A percentile compares a stretch with the other conserved stretches of the same genome.
Conservation (phyloP, 2,329 filamentous ascomycete genomes). For the Colletotrichum echinochloae region DNA sequence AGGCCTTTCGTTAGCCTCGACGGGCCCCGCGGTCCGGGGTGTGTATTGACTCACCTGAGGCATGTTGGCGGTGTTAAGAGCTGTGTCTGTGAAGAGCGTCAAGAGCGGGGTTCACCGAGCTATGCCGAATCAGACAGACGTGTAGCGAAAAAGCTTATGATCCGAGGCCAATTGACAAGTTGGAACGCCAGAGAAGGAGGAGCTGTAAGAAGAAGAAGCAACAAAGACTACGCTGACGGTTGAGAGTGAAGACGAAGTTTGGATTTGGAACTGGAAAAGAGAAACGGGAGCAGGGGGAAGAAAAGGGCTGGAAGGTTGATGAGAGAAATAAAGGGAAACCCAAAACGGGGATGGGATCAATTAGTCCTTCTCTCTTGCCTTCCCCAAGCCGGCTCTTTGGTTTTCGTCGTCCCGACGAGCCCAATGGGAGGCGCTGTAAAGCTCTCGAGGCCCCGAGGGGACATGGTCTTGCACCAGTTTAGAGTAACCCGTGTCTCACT, state of each 20-base stretch:
- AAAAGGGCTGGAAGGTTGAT: not conserved
- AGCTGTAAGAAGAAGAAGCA: constrained; percentile 1
- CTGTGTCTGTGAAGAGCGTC: not conserved
- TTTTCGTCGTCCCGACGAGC: constrained; percentile 13
- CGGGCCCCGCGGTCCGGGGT: not conserved
- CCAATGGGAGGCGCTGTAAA: constrained; percentile 10
- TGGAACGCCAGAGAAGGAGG: not conserved
- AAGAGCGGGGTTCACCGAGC: constrained; percentile 11
- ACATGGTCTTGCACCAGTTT: constrained; percentile 3
- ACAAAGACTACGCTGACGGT: constrained; percentile 1
- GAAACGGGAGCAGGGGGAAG: not conserved
- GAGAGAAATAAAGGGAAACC: constrained; percentile 12
- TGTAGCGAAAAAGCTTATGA: constrained; percentile 10
- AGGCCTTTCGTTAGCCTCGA: not conserved
- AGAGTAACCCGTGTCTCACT: not conserved
- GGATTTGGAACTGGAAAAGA: not conserved
- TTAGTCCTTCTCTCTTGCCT: not conserved
- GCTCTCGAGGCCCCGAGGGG: not conserved
- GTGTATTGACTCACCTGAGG: constrained; percentile 47
- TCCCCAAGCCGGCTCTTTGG: constrained; percentile 9
- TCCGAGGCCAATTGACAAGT: constrained; percentile 25
- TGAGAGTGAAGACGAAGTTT: not conserved
- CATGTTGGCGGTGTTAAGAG: constrained; percentile 47
- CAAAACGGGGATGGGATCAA: not conserved
- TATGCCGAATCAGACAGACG: not conserved